Conservation (phyloP, 345 rosid species). For the Eutrema japonicum region DNA sequence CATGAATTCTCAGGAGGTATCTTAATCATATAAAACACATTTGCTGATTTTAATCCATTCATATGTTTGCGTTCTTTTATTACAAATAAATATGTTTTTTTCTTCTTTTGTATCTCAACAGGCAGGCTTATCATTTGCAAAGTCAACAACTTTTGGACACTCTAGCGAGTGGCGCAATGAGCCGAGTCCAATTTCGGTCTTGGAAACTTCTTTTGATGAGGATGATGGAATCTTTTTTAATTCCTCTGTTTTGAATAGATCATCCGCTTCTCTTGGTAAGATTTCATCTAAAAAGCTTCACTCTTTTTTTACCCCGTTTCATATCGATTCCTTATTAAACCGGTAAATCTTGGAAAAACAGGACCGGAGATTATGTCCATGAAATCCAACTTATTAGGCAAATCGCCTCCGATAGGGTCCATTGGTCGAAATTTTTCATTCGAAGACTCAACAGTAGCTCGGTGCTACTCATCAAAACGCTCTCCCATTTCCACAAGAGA, state of each 20-base stretch:
- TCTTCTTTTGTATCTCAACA: conserved; percentile 29
- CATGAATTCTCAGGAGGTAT: conserved; percentile 33
- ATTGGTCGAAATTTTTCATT: conserved; percentile 37
- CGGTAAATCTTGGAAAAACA: conserved; percentile 28
- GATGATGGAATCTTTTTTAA: conserved; percentile 52
- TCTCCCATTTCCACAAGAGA: conserved; percentile 45
- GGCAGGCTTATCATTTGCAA: conserved; percentile 45
- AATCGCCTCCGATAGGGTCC: conserved; percentile 45
- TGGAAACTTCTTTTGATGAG: conserved; percentile 61
- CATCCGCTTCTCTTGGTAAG: conserved; percentile 47
- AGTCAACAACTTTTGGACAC: conserved; percentile 38
- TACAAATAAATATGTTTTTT: not conserved
- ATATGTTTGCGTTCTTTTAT: not conserved
- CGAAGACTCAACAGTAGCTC: conserved; percentile 35
- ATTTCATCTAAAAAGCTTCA: conserved; percentile 10
- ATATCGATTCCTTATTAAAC: not conserved
- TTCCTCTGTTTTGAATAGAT: conserved; percentile 44
- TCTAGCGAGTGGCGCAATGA: conserved; percentile 58
- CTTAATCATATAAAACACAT: conserved; percentile 5
- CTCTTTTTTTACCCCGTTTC: not conserved
- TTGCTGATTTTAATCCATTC: conserved; percentile 14
- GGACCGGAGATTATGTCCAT: conserved; percentile 44
- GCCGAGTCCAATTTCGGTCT: conserved; percentile 67
- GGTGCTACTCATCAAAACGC: conserved; percentile 50
- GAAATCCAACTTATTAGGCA: conserved; percentile 56